Conservation (phyloP, 805 yeast species). For the Helenozyma rhizophorensis region DNA sequence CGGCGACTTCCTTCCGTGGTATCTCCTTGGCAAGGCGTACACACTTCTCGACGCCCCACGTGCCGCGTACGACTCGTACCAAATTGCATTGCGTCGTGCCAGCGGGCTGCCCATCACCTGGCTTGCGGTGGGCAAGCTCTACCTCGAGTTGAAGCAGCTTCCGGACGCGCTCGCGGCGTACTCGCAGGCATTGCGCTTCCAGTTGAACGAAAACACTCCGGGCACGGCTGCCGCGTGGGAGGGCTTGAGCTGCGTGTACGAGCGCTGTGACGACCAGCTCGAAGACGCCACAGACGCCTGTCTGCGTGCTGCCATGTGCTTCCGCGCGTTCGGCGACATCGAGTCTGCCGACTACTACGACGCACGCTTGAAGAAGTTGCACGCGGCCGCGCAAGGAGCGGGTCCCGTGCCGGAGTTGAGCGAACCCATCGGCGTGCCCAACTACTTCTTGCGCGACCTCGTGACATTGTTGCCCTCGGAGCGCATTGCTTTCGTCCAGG, state of each 20-base stretch:
- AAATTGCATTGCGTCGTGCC: slow-evolving; percentile 50
- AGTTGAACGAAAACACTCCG: slow-evolving; percentile 42
- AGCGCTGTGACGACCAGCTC: slow-evolving; percentile 57
- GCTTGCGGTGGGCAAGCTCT: slow-evolving; percentile 62
- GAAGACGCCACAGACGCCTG: slow-evolving; percentile 61
- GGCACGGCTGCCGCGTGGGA: slow-evolving; percentile 62
- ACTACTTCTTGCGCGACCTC: slow-evolving; percentile 35
- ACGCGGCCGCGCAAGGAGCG: slow-evolving; percentile 39
- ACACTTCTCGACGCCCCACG: slow-evolving; percentile 42
- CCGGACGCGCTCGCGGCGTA: slow-evolving; percentile 66
- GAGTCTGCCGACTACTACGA: slow-evolving; percentile 40
- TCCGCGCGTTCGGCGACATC: slow-evolving; percentile 42
- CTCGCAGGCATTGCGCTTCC: slow-evolving; percentile 56
- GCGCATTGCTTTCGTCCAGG: slow-evolving; percentile 35
- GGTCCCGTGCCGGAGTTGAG: slow-evolving; percentile 43
- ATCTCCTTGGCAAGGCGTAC: slow-evolving; percentile 50
- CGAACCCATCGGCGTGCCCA: slow-evolving; percentile 47
- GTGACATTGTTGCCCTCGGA: slow-evolving; percentile 40
- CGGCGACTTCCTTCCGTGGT: slow-evolving; percentile 58
- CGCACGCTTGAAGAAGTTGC: slow-evolving; percentile 39
- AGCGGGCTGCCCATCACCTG: slow-evolving; percentile 56
- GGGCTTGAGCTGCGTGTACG: slow-evolving; percentile 58
- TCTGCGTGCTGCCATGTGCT: slow-evolving; percentile 46
- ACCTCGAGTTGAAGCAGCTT: slow-evolving; percentile 54
- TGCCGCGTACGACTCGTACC: slow-evolving; percentile 52